Evolutionary conservation across 2,329 filamentous ascomycete genomes (phyloP).

Genomic region (Verticillium longisporum): DNA sequence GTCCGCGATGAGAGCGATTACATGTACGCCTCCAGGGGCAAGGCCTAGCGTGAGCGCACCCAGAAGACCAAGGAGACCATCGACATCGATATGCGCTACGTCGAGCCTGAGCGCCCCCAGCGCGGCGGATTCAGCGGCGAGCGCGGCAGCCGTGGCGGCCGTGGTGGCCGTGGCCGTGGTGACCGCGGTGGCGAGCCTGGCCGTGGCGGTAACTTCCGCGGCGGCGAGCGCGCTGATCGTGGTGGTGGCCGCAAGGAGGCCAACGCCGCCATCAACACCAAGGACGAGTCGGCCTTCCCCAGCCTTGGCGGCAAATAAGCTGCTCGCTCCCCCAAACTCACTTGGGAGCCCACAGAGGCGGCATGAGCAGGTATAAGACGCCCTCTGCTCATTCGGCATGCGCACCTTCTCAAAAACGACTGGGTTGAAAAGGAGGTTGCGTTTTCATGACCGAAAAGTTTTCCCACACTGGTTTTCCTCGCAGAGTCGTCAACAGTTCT

Average conservation of each 20-base stretch:
- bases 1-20: slow-evolving; percentile 66
- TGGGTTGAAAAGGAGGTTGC: slow-evolving; percentile 1
- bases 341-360: slow-evolving; percentile 6
- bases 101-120: slow-evolving; percentile 59
- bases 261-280: slow-evolving; percentile 46
- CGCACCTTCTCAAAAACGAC: background rate
- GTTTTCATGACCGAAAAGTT: slow-evolving; percentile 1
- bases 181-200: slow-evolving; percentile 37
- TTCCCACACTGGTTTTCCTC: slow-evolving; percentile 1
- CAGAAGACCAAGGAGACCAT: slow-evolving; percentile 86
- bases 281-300: slow-evolving; percentile 53
- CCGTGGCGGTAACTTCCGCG: slow-evolving; percentile 26
- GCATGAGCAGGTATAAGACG: slow-evolving; percentile 5
- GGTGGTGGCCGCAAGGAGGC: slow-evolving; percentile 39
- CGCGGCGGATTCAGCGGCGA: slow-evolving; percentile 47
- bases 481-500: slow-evolving; percentile 1
- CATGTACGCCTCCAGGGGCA: slow-evolving; percentile 67
- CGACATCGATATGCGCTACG: slow-evolving; percentile 80
- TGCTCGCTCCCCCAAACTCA: slow-evolving; percentile 5
- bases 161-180: slow-evolving; percentile 37
- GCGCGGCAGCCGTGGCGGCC: slow-evolving; percentile 45
- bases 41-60: slow-evolving; percentile 79
- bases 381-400: background rate
- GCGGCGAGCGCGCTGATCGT: slow-evolving; percentile 37
- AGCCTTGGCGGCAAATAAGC: slow-evolving; percentile 50